phyloP scores from a whole-genome alignment of 163 green algal genomes.

The Scenedesmus sp. region DNA sequence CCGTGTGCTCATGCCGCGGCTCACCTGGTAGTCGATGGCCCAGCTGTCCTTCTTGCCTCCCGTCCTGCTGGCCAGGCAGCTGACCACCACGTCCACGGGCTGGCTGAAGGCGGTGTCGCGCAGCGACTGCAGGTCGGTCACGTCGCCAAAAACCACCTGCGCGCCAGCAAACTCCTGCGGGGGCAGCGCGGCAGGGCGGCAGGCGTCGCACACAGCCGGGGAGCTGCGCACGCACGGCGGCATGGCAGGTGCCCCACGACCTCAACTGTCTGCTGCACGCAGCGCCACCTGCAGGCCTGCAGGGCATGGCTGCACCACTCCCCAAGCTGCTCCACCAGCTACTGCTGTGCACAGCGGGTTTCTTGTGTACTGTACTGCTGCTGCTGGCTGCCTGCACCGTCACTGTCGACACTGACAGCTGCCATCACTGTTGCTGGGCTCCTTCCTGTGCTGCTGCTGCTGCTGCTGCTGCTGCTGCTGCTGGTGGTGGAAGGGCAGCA shows the following conservation, averaged over 20 bases:
- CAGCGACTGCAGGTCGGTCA: constrained; percentile 82
- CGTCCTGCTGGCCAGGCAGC: constrained; percentile 95
- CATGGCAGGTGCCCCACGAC: no score
- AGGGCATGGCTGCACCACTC: not conserved
- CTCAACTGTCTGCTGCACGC: no score
- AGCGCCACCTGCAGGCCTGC: no score
- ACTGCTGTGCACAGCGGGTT: no score
- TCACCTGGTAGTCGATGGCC: constrained; percentile 51
- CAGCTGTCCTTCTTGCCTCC: constrained; percentile 70
- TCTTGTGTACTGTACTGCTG: not conserved
- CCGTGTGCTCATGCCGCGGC: not conserved
- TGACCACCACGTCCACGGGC: constrained; percentile 96
- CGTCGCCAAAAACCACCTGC: constrained; percentile 92
- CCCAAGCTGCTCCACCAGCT: no score
- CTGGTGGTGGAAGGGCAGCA: no score
- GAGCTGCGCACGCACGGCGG: not conserved
- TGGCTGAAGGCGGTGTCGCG: constrained; percentile 68
- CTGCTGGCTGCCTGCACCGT: not conserved
- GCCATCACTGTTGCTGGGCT: not conserved
- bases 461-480: not conserved
- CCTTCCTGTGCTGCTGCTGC: not conserved
- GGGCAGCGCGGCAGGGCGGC: not conserved
- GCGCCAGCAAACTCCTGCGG: constrained; percentile 85
- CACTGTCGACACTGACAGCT: not conserved
- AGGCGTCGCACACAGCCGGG: not conserved